Evolutionary conservation across 805 yeast species (phyloP), one percentile per base, ranked within the genome.

Genomic region (Sugiyamaella lignohabitans): DNA sequence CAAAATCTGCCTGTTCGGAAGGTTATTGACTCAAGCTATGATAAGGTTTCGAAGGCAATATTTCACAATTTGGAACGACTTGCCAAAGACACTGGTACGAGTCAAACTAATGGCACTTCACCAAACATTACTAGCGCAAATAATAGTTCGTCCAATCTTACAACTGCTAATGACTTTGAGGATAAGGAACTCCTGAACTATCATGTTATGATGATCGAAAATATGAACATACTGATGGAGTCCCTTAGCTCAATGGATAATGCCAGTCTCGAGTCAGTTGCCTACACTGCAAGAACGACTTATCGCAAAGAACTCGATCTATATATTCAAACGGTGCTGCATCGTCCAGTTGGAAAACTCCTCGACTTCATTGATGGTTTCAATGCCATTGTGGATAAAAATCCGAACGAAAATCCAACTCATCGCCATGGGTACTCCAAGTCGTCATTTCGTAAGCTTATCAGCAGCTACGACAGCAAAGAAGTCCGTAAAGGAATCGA

Each of bases 371-470:
- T 87, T 1, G 72, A 73, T 36, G 85, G 81, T 30, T 76, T 80
- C 37, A 83, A 81, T 48, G 71, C 75, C 1, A 60, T 80, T 10
- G 61, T 69, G 2, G 71, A 64, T 21, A 60, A 71, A 10, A 64
- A 66, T 38, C 69, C 68, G 2, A 47, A 45, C 1, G 57, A 52
- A 11, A 72, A 73, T 49, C 80, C 79, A 16, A 70, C 80, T 1
- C 75, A 71, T 54, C 76, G 83, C 52, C 82, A 79, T 52, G 82
- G 83, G 8, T 83, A 80, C 53, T 80, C 78, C 55, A 74, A 73
- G 60, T 74, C 75, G 29, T 74, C 77, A 21, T 66, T 87, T 48
- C 75, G 74, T 51, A 74, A 79, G 32, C 67, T 84, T n/a, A 61
- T 83, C 19, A 60, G 71, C 0, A 71, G 74, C 3, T 79, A 79